A percentile compares a stretch with the other conserved stretches of the same genome.
Evolutionary conservation across 1,139 yeast species (phyloP).

Genomic region (Lodderomyces orthopsilosis): DNA sequence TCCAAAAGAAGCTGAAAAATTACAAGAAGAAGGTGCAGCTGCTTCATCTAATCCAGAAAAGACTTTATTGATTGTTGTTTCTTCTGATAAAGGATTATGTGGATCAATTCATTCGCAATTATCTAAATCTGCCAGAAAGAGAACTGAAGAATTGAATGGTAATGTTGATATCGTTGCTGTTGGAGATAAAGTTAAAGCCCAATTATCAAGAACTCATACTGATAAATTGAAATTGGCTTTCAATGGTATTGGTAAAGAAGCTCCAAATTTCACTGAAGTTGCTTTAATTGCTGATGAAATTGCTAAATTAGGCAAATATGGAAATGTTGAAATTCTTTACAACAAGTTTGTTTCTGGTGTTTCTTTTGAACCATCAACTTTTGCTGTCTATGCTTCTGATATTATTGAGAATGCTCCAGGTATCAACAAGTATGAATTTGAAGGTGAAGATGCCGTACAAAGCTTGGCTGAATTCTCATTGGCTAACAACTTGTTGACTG

Average conservation of each 20-base stretch:
- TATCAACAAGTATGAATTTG: constrained; percentile 78
- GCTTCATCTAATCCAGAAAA: constrained; percentile 49
- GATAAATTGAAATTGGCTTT: constrained; percentile 70
- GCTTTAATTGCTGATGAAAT: constrained; percentile 87
- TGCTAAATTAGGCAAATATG: constrained; percentile 63
- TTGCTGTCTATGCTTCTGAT: constrained; percentile 65
- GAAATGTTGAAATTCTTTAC: constrained; percentile 77
- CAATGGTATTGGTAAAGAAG: constrained; percentile 93
- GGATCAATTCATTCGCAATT: constrained; percentile 96
- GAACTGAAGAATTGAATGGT: constrained; percentile 57
- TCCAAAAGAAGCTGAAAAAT: constrained; percentile 51
- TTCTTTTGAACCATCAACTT: constrained; percentile 79
- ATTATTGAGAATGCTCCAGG: constrained; percentile 86
- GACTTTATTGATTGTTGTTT: constrained; percentile 72
- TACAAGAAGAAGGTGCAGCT: constrained; percentile 24
- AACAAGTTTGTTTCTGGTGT: constrained; percentile 87
- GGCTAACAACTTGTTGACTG: constrained; percentile 86
- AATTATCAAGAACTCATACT: constrained; percentile 79
- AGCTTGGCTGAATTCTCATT: constrained; percentile 82
- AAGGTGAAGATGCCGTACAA: constrained; percentile 62
- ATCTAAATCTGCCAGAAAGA: constrained; percentile 80
- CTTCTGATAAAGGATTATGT: constrained; percentile 98
- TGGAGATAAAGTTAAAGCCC: constrained; percentile 93
- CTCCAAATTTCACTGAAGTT: constrained; percentile 90
- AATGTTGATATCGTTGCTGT: constrained; percentile 79